Evolutionary conservation across 257 asterid species (phyloP), one percentile per base, ranked within the genome.

Genomic region (Penstemon davidsonii): DNA sequence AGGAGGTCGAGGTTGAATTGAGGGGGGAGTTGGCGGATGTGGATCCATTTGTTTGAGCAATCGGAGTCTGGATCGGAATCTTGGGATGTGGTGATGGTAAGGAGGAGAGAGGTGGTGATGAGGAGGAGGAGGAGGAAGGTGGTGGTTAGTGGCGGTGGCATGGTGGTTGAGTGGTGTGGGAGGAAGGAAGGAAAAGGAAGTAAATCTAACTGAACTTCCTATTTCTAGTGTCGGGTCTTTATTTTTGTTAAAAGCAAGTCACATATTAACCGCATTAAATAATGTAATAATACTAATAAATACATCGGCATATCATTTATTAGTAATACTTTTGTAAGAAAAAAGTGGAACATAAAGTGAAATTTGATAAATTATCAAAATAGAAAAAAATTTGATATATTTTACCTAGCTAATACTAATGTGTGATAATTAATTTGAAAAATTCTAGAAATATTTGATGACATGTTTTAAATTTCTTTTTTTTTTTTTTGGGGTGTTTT

Each of bases 11-110:
- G 85, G 74, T 91, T 91, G 87, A 94, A 94, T 66, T 71, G 79
- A 6, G 88, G 78, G 0, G 97, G 97, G 60, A 94, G 88, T 19
- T 74, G 80, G 43, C 99, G 95, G 83, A 91, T 94, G 85, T 91
- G 85, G 96, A 94, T 91, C 96, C 92, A 82, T 74, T 80, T 76
- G 78, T 78, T 42, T 6, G 86, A 78, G 92, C 99, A 93, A 59
- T 88, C 92, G 6, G 81, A 18, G n/a, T 83, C 95, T 4, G 63
- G 85, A 76, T 88, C 92, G 33, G 90, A n/a, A 40, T 81, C 84
- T 61, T 79, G 74, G 33, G 73, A 12, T 13, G 64, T n/a, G 45
- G 80, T 18, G 66, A 69, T 3, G 80, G 73, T 13, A 66, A 10
- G 1, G 40, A 54, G n/a, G 42, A 55, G 1, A 9, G 8, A 6